Evolutionary conservation across 75 land plant species (phyloP), one percentile per base, ranked within the genome.

Genomic region (Pinus albicaulis): DNA sequence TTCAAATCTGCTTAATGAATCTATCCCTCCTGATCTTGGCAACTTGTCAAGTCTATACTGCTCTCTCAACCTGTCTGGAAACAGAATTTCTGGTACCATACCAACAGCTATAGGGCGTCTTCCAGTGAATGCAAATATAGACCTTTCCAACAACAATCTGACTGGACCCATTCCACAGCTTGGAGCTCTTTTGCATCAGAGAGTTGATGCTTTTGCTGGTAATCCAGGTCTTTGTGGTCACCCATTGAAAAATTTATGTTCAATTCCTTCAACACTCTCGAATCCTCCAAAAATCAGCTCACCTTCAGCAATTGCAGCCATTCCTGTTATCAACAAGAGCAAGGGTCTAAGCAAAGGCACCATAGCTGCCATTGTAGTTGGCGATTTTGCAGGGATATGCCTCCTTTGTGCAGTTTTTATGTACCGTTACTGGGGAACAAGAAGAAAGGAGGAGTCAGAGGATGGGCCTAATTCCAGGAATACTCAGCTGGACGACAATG

Each of bases 71-170:
- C 52, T 91, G 5, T 92, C 95, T 5, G 73, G 74, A 71, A 92
- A 92, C 84, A 78, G 76, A 34, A 25, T 92, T 63, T 86, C 89
- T 76, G 91, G 93, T 41, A 76, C 65, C 68, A 87, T 92, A 22
- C 86, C 93, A 7, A 62, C 80, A 11, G 63, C 69, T 20, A 74
- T 92, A 56, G 89, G 84, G 3, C 74, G 78, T 28, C 56, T 92
- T 7, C 85, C 90, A 15, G 76, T 59, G 20, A 86, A 84, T 48
- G 92, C 86, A 57, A 87, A 77, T 14, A 56, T 96, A 56, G 92
- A 92, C 74, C 83, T 96, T 62, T 86, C 92, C 4, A 86, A 83
- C 83, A 94, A 89, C 78, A 83, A 91, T 57, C 84, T 96, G 73
- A 90, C 93, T 10, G 99, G 99, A 11, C 31, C 73, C 15, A 83